phyloP scores from a whole-genome alignment of 345 rosid genomes.

The Acer yangbiense region DNA sequence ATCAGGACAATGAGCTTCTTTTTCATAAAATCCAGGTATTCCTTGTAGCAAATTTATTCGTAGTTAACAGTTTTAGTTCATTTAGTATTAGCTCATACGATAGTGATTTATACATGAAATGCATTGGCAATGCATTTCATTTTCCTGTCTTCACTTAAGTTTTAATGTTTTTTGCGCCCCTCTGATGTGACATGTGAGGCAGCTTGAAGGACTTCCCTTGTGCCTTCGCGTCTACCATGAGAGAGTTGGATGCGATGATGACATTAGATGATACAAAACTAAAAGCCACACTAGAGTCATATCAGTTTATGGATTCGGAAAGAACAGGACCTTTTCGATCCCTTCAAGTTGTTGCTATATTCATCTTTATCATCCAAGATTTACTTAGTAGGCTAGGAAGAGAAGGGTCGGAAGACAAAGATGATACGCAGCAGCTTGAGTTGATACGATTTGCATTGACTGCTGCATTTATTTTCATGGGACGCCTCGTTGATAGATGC shows the following conservation, averaged over 20 bases:
- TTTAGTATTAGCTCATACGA: not conserved
- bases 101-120: not conserved
- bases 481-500: slow-evolving; percentile 66
- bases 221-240: slow-evolving; percentile 62
- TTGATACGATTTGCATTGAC: slow-evolving; percentile 42
- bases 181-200: slow-evolving; percentile 22
- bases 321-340: slow-evolving; percentile 71
- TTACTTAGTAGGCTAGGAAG: slow-evolving; percentile 31
- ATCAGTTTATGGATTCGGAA: slow-evolving; percentile 57
- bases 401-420: slow-evolving; percentile 23
- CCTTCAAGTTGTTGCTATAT: slow-evolving; percentile 64
- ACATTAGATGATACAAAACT: slow-evolving; percentile 53
- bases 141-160: not conserved
- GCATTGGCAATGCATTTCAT: not conserved
- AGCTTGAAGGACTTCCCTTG: slow-evolving; percentile 71
- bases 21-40: slow-evolving; percentile 69
- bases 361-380: slow-evolving; percentile 62
- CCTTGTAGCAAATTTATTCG: slow-evolving; percentile 1
- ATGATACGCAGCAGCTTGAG: slow-evolving; percentile 30
- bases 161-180: slow-evolving; percentile 20
- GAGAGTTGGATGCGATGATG: slow-evolving; percentile 59
- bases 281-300: slow-evolving; percentile 53
- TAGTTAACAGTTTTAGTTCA: not conserved
- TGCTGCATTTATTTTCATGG: slow-evolving; percentile 64
- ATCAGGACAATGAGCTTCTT: slow-evolving; percentile 71